phyloP scores from a whole-genome alignment of 306 rosid species.

The Begonia fuchsioides region DNA sequence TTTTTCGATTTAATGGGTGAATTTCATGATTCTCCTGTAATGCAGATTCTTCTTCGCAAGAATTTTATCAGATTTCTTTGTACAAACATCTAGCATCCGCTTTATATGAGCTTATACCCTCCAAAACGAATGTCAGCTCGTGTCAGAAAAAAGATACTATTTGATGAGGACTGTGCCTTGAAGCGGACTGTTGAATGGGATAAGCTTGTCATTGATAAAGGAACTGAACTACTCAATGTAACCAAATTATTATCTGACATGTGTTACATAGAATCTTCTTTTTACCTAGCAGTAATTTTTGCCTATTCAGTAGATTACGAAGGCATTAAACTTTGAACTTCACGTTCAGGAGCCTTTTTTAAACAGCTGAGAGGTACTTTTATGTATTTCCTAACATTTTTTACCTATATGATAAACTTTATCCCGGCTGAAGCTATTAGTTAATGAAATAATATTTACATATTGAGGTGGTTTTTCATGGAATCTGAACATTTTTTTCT shows the following conservation, averaged over 20 bases:
- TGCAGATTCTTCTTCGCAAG: not conserved
- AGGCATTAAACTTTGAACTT: slow-evolving; percentile 32
- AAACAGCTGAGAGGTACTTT: slow-evolving; percentile 44
- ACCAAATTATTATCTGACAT: slow-evolving; percentile 3
- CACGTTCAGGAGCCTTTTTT: slow-evolving; percentile 66
- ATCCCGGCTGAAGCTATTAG: not conserved
- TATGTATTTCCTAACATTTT: not conserved
- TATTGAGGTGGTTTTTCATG: slow-evolving; percentile 1
- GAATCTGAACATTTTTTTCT: slow-evolving; percentile 17
- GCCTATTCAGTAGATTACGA: slow-evolving; percentile 30
- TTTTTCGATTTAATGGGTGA: not conserved
- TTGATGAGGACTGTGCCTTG: slow-evolving; percentile 8
- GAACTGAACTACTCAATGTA: slow-evolving; percentile 32
- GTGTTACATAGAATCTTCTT: not conserved
- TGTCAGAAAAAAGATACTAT: slow-evolving; percentile 6
- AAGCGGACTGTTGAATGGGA: slow-evolving; percentile 32
- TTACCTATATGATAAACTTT: too few relatives aligned
- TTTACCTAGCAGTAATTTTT: not conserved
- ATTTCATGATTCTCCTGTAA: not conserved
- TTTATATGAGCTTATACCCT: slow-evolving; percentile 24
- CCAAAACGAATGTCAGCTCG: slow-evolving; percentile 16
- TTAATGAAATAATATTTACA: not conserved
- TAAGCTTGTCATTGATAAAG: slow-evolving; percentile 26
- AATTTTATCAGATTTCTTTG: slow-evolving; percentile 1
- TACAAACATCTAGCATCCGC: slow-evolving; percentile 36